phyloP scores from a whole-genome alignment of 768 basidiomycete species.

The Lentinula lateritia region DNA sequence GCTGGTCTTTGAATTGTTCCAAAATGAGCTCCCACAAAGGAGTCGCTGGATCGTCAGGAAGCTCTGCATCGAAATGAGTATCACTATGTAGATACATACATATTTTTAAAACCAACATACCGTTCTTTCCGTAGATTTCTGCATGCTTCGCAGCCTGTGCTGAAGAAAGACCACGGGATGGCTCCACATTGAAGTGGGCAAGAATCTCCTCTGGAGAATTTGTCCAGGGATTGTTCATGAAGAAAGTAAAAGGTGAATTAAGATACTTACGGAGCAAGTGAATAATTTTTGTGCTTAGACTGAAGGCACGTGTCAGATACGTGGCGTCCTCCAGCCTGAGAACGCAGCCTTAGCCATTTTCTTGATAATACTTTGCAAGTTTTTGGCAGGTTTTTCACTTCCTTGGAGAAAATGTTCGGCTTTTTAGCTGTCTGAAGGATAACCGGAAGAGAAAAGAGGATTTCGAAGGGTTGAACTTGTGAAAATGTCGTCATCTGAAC shows the following conservation, averaged over 20 bases:
- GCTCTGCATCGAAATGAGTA: slow-evolving; percentile 42
- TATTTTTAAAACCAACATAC: slow-evolving; percentile 30
- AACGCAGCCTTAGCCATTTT: background rate
- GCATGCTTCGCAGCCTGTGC: slow-evolving; percentile 70
- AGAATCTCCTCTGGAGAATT: slow-evolving; percentile 62
- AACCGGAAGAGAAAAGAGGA: background rate
- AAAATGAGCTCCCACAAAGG: slow-evolving; percentile 92
- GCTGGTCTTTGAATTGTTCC: slow-evolving; percentile 99
- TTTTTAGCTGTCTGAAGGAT: background rate
- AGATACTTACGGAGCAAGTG: background rate
- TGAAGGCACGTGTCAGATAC: background rate
- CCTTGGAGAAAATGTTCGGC: background rate
- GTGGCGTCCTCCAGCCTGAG: background rate
- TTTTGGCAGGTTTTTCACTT: background rate
- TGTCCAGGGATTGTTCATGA: slow-evolving; percentile 79
- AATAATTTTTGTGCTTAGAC: background rate
- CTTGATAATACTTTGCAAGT: background rate
- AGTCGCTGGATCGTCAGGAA: slow-evolving; percentile 89
- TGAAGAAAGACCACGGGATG: slow-evolving; percentile 53
- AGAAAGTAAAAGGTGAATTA: slow-evolving; percentile 14
- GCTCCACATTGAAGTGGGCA: slow-evolving; percentile 66
- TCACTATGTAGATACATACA: slow-evolving; percentile 3
- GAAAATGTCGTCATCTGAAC: background rate
- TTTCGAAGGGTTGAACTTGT: background rate
- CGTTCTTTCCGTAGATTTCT: slow-evolving; percentile 82